These are phyloP conservation scores for Ogataea pilisensis DNA, from an alignment of 805 yeast species.

Conservation along the genomic window DNA sequence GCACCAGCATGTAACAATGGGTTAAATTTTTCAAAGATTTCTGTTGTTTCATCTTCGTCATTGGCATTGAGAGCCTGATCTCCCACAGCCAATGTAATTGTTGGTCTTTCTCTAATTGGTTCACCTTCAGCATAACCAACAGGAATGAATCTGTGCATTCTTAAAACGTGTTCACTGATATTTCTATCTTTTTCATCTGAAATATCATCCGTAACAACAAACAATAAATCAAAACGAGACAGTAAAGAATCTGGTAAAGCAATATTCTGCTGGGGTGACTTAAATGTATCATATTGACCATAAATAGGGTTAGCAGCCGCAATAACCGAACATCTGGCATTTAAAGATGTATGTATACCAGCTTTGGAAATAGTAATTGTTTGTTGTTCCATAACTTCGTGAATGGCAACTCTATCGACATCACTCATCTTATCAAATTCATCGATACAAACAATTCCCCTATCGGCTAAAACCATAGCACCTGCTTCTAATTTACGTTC, in stretches of 20 bases:
- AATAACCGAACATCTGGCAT: slow-evolving; percentile 93
- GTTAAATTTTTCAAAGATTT: slow-evolving; percentile 80
- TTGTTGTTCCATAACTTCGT: slow-evolving; percentile 99
- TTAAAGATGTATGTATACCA: slow-evolving; percentile 93
- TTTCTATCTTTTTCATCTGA: slow-evolving; percentile 78
- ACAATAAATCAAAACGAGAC: slow-evolving; percentile 93
- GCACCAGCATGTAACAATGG: slow-evolving; percentile 82
- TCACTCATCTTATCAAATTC: slow-evolving; percentile 99
- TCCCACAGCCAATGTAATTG: slow-evolving; percentile 78
- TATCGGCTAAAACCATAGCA: slow-evolving; percentile 97
- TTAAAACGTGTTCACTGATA: slow-evolving; percentile 89
- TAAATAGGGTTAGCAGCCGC: slow-evolving; percentile 98
- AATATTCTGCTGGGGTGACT: slow-evolving; percentile 94
- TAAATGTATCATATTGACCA: slow-evolving; percentile 94
- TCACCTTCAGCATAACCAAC: slow-evolving; percentile 90
- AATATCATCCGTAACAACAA: slow-evolving; percentile 94
- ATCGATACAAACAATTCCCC: slow-evolving; percentile 97
- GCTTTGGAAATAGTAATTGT: slow-evolving; percentile 98
- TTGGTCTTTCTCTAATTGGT: slow-evolving; percentile 77
- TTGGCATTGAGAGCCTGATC: slow-evolving; percentile 46
- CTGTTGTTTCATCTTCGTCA: slow-evolving; percentile 47
- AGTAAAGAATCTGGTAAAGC: slow-evolving; percentile 94
- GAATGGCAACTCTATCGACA: slow-evolving; percentile 94
- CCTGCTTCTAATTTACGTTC: slow-evolving; percentile 97
- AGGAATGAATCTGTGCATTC: slow-evolving; percentile 87